Base-by-base conservation (phyloP, 2,329 filamentous ascomycete species). In the Exserohilum turcica region DNA sequence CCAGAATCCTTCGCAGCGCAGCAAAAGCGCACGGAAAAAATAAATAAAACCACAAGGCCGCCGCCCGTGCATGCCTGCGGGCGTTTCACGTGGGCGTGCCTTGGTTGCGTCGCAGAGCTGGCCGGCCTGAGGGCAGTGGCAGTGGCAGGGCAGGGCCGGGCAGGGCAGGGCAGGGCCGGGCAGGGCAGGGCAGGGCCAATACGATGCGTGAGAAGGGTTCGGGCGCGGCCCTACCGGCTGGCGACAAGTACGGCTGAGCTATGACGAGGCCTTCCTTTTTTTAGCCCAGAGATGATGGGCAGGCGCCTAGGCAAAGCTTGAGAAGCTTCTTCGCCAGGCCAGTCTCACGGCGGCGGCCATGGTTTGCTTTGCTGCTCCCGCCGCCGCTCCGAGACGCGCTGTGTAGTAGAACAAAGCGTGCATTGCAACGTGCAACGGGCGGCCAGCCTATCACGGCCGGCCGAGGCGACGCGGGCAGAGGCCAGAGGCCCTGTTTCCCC, bases 321-420 rank as follows among this genome's bases (percentile, higher is more conserved):
- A 21, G 35, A 32, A 44, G 48, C 56, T 40, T 64, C 59, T 37
- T 36, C 16, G 6, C 15, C 33, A 16, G 18, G 21, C 4, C 21
- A 24, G 21, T 24, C 21, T n/a, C 38, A 29, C 24, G 8, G 35
- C 15, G 16, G 5, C n/a, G n/a, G n/a, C n/a, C n/a, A n/a, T n/a
- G n/a, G 42, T 33, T n/a, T 13, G 33, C 33, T 10, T 18, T 8
- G 33, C 33, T 38, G 18, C 38, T 40, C 33, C 39, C 27, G 19
- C 28, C 21, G 48, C 40, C 48, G 45, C 27, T 29, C 32, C 59
- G 59, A 52, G 57, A 62, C 59, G 33, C 31, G 33, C 29, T 28
- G 49, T 47, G 55, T 52, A 58, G 16, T 52, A 62, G 46, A 33
- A 43, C 35, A 48, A 48, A 18, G 18, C 46, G 3, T 44, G 43